Conservation (phyloP, 805 yeast genomes). For the Schizosaccharomyces lindneri region DNA sequence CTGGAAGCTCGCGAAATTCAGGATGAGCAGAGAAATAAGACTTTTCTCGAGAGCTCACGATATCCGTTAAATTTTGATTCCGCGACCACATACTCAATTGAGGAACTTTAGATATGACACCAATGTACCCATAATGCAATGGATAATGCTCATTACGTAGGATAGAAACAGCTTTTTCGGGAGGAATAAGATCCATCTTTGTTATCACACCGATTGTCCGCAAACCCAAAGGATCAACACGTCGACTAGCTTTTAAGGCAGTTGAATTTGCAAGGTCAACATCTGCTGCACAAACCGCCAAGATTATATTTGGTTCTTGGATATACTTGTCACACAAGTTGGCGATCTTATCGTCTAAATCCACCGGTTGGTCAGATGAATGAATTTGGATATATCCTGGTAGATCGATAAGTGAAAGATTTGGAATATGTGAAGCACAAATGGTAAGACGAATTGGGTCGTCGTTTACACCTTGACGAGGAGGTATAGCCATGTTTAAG, state of each 20-base stretch:
- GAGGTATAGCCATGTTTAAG: constrained; percentile 77
- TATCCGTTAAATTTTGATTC: constrained; percentile 30
- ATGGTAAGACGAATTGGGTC: constrained; percentile 87
- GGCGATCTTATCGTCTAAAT: constrained; percentile 53
- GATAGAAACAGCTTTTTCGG: constrained; percentile 41
- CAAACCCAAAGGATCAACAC: constrained; percentile 81
- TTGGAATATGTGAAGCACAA: constrained; percentile 75
- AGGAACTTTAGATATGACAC: constrained; percentile 78
- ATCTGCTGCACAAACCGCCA: constrained; percentile 93
- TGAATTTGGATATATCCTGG: constrained; percentile 96
- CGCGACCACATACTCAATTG: constrained; percentile 14
- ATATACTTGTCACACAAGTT: constrained; percentile 63
- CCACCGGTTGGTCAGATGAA: constrained; percentile 84
- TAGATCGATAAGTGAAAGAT: constrained; percentile 73
- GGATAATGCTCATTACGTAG: constrained; percentile 68
- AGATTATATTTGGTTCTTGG: constrained; percentile 74
- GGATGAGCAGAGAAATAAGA: constrained; percentile 40
- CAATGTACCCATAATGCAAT: constrained; percentile 87
- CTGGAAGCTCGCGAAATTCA: constrained; percentile 18
- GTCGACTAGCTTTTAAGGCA: constrained; percentile 70
- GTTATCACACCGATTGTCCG: constrained; percentile 93
- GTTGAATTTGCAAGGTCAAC: constrained; percentile 93
- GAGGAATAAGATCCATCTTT: constrained; percentile 70
- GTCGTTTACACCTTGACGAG: constrained; percentile 58
- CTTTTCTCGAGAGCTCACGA: constrained; percentile 22